phyloP scores from a whole-genome alignment of 2,329 filamentous ascomycete genomes.

The Grosmannia clavigera region DNA sequence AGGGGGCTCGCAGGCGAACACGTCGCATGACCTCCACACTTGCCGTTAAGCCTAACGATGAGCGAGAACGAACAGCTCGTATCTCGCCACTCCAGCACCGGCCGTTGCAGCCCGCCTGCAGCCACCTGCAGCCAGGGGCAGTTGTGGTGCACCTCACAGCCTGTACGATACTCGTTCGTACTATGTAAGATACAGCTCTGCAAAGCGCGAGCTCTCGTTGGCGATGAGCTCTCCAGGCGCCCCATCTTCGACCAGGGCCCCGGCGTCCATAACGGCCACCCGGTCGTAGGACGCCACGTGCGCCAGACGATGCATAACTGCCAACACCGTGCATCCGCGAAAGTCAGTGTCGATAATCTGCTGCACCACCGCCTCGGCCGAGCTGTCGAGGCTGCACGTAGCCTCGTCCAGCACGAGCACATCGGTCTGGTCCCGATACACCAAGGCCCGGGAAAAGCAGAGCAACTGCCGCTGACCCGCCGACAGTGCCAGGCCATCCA shows the following conservation, averaged over 20 bases:
- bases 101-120: background rate
- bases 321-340: background rate
- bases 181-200: too few species aligned
- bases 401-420: constrained; percentile 26
- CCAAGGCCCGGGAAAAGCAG: constrained; percentile 26
- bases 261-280: background rate
- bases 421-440: constrained; percentile 16
- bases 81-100: background rate
- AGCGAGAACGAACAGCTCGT: background rate
- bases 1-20: background rate
- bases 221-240: background rate
- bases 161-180: background rate
- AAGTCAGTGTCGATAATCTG: background rate
- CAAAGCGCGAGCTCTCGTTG: background rate
- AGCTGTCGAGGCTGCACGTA: background rate
- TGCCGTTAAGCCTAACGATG: background rate
- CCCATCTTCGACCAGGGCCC: background rate
- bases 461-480: constrained; percentile 34
- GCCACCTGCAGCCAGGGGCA: background rate
- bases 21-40: background rate
- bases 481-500: constrained; percentile 21
- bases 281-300: background rate
- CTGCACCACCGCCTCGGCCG: background rate
- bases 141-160: background rate
- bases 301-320: constrained; percentile 1